Evolutionary conservation across 2,329 filamentous ascomycete species (phyloP).

Genomic region (Alternaria sp.): DNA sequence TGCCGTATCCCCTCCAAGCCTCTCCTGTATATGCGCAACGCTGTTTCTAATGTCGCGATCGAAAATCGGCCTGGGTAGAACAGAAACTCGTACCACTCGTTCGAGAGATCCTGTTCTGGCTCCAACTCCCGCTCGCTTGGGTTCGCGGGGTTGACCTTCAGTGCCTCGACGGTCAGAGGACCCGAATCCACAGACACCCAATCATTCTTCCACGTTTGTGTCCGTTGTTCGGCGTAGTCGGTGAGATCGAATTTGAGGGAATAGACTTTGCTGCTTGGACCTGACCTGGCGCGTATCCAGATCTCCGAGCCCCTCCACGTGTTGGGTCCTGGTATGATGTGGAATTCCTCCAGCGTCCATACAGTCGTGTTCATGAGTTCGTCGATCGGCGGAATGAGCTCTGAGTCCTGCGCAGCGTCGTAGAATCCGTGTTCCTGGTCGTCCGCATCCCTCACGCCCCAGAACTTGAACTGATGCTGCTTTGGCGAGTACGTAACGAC

Average conservation of each 20-base stretch:
- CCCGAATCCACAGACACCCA: slow-evolving; percentile 56
- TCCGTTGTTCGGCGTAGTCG: slow-evolving; percentile 68
- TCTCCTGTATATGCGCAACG: slow-evolving; percentile 80
- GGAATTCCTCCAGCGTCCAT: slow-evolving; percentile 59
- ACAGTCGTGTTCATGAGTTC: slow-evolving; percentile 59
- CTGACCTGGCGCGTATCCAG: slow-evolving; percentile 62
- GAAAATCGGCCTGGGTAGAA: slow-evolving; percentile 85
- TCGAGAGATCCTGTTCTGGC: slow-evolving; percentile 50
- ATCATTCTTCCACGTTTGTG: slow-evolving; percentile 68
- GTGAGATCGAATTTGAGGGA: slow-evolving; percentile 75
- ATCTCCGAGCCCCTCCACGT: slow-evolving; percentile 52
- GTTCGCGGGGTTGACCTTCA: slow-evolving; percentile 48
- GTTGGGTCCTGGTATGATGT: slow-evolving; percentile 46
- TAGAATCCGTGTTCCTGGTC: slow-evolving; percentile 65
- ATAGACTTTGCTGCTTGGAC: slow-evolving; percentile 67
- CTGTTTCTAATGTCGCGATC: slow-evolving; percentile 79
- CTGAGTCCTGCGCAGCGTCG: slow-evolving; percentile 71
- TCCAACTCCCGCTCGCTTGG: slow-evolving; percentile 45
- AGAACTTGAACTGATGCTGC: slow-evolving; percentile 93
- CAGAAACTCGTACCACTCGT: slow-evolving; percentile 86
- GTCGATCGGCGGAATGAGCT: slow-evolving; percentile 68
- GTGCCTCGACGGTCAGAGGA: slow-evolving; percentile 48
- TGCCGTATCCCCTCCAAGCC: slow-evolving; percentile 52
- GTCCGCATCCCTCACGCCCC: slow-evolving; percentile 73
- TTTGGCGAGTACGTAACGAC: slow-evolving; percentile 88